Evolutionary conservation across 768 basidiomycete genomes (phyloP).

Genomic region (Boletus vinaceobasis): DNA sequence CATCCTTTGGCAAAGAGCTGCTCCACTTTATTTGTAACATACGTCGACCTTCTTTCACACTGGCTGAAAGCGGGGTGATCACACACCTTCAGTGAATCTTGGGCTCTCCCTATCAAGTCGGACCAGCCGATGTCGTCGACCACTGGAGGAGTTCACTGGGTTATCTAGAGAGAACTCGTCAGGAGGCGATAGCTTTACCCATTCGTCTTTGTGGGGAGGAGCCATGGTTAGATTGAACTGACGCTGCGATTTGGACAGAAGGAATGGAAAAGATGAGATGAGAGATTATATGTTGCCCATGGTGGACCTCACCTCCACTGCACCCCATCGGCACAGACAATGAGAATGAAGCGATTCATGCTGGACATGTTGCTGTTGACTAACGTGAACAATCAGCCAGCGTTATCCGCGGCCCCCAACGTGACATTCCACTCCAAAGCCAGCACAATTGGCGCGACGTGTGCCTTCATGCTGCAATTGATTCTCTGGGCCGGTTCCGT

Average conservation of each 20-base stretch:
- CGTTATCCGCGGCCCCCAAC: conserved; percentile 6
- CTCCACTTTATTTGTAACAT: conserved; percentile 37
- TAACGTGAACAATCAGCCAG: conserved; percentile 22
- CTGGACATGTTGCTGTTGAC: conserved; percentile 8
- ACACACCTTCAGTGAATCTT: conserved; percentile 41
- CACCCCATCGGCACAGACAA: conserved; percentile 18
- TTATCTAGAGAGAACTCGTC: conserved; percentile 40
- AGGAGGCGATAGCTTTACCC: conserved; percentile 27
- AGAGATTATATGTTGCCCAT: conserved; percentile 20
- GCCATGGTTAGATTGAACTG: conserved; percentile 16
- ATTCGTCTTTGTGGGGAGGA: conserved; percentile 19
- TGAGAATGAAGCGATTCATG: conserved; percentile 1
- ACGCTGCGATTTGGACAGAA: not conserved
- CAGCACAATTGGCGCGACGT: conserved; percentile 10
- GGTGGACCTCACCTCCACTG: conserved; percentile 22
- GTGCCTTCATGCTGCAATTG: conserved; percentile 5
- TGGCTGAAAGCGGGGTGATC: not conserved
- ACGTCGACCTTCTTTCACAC: not conserved
- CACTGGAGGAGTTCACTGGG: conserved; percentile 36
- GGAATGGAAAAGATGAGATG: not conserved
- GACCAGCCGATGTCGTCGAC: conserved; percentile 42
- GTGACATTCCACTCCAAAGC: not conserved
- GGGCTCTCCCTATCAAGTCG: conserved; percentile 35
- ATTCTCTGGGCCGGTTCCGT: not conserved
- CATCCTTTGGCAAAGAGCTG: conserved; percentile 51